These are phyloP conservation scores for Filosporella fistucella DNA, from an alignment of 495 filamentous ascomycete species.

Conservation along the genomic window DNA sequence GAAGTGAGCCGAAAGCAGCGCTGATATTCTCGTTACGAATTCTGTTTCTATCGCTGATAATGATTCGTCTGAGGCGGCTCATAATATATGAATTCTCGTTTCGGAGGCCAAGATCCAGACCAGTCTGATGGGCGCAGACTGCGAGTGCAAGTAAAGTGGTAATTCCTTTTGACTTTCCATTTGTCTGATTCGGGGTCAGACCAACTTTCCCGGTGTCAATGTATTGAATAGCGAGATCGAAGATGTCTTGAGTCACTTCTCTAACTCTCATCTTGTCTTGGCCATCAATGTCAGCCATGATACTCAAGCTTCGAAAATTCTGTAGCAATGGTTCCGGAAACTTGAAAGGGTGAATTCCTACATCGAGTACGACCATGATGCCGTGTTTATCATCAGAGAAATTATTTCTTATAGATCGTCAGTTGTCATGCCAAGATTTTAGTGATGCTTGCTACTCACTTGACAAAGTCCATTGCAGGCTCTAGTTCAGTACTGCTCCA, in stretches of 20 bases:
- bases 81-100: background rate
- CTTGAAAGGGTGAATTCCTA: background rate
- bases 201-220: background rate
- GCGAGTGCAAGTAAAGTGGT: background rate
- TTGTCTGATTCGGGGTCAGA: background rate
- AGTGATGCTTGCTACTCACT: slow-evolving; percentile 1
- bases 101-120: background rate
- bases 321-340: background rate
- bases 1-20: too few species aligned
- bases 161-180: background rate
- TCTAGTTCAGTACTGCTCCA: background rate
- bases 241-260: too few species aligned
- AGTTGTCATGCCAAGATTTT: background rate
- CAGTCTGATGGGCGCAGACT: background rate
- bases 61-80: background rate
- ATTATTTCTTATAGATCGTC: background rate
- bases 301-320: background rate
- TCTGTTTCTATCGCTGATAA: slow-evolving; percentile 1
- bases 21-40: too few species aligned
- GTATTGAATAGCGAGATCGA: slow-evolving; percentile 2
- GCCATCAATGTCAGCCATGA: too few species aligned
- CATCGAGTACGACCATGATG: background rate
- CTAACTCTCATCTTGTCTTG: too few species aligned
- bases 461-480: background rate
- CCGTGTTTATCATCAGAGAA: background rate